Conservation (phyloP, 2,329 filamentous ascomycete genomes). For the Colletotrichum tropicale region DNA sequence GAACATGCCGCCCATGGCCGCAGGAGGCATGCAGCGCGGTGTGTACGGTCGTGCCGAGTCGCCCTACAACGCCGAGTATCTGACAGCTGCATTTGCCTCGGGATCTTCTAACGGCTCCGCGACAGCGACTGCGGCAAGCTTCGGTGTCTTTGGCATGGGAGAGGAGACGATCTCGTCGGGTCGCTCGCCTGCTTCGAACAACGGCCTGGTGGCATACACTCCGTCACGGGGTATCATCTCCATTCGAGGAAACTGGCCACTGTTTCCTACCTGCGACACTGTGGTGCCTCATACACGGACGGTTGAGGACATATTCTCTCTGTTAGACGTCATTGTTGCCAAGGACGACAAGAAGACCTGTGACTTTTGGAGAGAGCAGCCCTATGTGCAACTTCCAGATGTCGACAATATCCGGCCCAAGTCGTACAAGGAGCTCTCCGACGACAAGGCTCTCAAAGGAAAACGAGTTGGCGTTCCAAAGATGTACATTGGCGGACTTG, state of each 20-base stretch:
- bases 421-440: constrained; percentile 35
- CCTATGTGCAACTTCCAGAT: constrained; percentile 43
- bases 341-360: constrained; percentile 41
- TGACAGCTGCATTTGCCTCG: constrained; percentile 59
- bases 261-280: constrained; percentile 58
- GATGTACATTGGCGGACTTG: constrained; percentile 51
- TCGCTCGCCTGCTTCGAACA: constrained; percentile 60
- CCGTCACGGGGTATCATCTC: constrained; percentile 55
- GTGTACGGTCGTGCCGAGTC: constrained; percentile 60
- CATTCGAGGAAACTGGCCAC: constrained; percentile 53
- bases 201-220: constrained; percentile 59
- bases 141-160: constrained; percentile 58
- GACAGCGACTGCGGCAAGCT: constrained; percentile 51
- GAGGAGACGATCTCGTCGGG: constrained; percentile 62
- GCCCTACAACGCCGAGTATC: constrained; percentile 58
- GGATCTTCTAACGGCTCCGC: constrained; percentile 64
- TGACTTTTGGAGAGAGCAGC: constrained; percentile 62
- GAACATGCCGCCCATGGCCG: constrained; percentile 63
- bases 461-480: constrained; percentile 53
- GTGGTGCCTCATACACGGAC: constrained; percentile 53
- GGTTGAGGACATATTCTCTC: constrained; percentile 49
- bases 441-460: constrained; percentile 38
- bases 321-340: constrained; percentile 52
- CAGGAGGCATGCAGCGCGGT: constrained; percentile 62
- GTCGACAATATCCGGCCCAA: constrained; percentile 32